Percentiles rank a stretch among this genome's conserved stretches.
Conservation (phyloP, 768 basidiomycete species). For the Tricholoma sp. region DNA sequence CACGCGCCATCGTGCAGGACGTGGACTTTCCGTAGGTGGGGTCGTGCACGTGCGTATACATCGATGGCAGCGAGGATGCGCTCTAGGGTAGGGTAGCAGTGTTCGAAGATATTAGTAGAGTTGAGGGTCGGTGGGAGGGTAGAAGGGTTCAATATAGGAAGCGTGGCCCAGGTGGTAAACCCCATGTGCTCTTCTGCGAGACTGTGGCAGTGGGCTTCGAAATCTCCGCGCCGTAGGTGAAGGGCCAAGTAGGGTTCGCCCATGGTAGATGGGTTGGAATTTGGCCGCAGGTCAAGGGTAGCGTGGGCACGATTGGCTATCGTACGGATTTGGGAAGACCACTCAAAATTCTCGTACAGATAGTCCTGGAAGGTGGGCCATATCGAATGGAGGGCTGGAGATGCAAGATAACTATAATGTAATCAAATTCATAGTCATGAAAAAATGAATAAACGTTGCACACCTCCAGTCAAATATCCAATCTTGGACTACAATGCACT, state of each 20-base stretch:
- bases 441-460: slow-evolving; percentile 8
- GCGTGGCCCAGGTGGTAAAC: slow-evolving; percentile 45
- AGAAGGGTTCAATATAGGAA: slow-evolving; percentile 29
- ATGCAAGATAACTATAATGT: slow-evolving; percentile 32
- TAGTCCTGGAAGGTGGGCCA: slow-evolving; percentile 39
- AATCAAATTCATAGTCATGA: background rate
- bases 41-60: slow-evolving; percentile 26
- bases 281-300: slow-evolving; percentile 25
- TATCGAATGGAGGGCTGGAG: slow-evolving; percentile 29
- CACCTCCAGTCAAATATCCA: slow-evolving; percentile 41
- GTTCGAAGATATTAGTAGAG: slow-evolving; percentile 30
- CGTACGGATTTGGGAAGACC: slow-evolving; percentile 30
- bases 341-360: slow-evolving; percentile 34
- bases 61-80: slow-evolving; percentile 38
- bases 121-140: slow-evolving; percentile 33
- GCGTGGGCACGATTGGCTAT: slow-evolving; percentile 31
- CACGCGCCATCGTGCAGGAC: slow-evolving; percentile 43
- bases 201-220: slow-evolving; percentile 36
- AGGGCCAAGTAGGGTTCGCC: slow-evolving; percentile 40
- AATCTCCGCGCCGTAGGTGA: slow-evolving; percentile 44
- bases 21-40: slow-evolving; percentile 34
- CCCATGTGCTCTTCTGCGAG: slow-evolving; percentile 29
- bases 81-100: slow-evolving; percentile 38
- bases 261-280: slow-evolving; percentile 11
- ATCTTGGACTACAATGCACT: slow-evolving; percentile 40